Conservation (phyloP, 176 grass and related monocot genomes). For the Themeda triandra region DNA sequence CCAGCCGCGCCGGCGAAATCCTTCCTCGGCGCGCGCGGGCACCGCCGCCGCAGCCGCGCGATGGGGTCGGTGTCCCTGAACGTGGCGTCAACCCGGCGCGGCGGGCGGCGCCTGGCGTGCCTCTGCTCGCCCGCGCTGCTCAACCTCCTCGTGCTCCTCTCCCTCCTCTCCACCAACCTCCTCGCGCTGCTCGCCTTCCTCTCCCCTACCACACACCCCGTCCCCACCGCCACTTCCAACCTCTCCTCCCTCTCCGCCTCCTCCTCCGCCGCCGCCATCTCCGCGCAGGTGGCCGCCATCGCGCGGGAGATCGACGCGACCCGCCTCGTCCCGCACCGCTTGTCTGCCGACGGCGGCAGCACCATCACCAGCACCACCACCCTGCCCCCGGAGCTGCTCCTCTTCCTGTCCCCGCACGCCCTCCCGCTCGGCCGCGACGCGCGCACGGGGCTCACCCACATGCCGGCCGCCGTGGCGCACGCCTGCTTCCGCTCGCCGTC, state of each 20-base stretch:
- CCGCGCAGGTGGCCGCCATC: conserved; percentile 68
- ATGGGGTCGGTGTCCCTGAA: conserved; percentile 94
- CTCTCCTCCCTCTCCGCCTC: no score
- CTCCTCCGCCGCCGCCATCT: conserved; percentile 39
- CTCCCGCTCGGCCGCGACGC: conserved; percentile 84
- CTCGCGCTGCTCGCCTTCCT: conserved; percentile 86
- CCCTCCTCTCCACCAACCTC: conserved; percentile 84
- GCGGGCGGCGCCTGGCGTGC: conserved; percentile 42
- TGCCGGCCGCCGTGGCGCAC: conserved; percentile 71
- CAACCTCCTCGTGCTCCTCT: conserved; percentile 76
- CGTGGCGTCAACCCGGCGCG: conserved; percentile 40
- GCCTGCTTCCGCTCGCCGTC: conserved; percentile 64
- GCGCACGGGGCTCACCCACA: conserved; percentile 82
- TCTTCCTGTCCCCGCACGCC: conserved; percentile 62
- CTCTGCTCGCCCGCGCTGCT: conserved; percentile 61
- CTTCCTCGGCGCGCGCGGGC: not conserved
- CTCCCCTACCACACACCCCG: not conserved
- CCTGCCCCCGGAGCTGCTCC: conserved; percentile 55
- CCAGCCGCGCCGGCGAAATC: not conserved
- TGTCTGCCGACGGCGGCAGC: not conserved
- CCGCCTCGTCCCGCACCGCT: conserved; percentile 31
- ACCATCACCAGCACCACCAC: not conserved
- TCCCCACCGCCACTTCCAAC: not conserved
- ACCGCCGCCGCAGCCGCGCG: not conserved
- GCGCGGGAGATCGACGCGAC: conserved; percentile 78